Percentiles rank a stretch among this genome's conserved stretches.
These are phyloP conservation scores for Tricholoma bakamatsutake DNA, from an alignment of 768 basidiomycete genomes.

Conservation along the genomic window DNA sequence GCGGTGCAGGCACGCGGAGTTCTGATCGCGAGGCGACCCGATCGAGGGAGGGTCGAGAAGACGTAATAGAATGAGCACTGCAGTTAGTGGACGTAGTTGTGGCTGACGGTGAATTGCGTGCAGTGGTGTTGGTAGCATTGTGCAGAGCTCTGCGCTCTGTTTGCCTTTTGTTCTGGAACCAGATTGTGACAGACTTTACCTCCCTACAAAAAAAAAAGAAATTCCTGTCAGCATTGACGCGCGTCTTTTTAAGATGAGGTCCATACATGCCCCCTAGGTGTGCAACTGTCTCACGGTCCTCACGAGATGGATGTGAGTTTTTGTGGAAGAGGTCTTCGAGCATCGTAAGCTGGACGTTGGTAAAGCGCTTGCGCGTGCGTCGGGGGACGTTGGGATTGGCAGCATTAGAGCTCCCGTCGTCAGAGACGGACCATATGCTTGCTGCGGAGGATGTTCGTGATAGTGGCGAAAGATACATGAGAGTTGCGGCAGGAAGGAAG, in stretches of 20 bases:
- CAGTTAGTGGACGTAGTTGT: constrained; percentile 18
- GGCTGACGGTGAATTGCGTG: constrained; percentile 13
- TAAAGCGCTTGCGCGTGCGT: constrained; percentile 68
- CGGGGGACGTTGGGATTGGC: constrained; percentile 31
- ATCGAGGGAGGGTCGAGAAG: constrained; percentile 48
- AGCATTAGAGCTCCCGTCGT: constrained; percentile 31
- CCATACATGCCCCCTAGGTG: constrained; percentile 59
- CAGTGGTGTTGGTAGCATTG: constrained; percentile 26
- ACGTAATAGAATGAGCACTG: constrained; percentile 16
- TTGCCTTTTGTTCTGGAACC: constrained; percentile 82
- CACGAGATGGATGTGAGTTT: constrained; percentile 69
- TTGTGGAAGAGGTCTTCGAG: constrained; percentile 70
- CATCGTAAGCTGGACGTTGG: constrained; percentile 60
- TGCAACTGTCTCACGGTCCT: constrained; percentile 62
- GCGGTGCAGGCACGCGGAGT: constrained; percentile 33
- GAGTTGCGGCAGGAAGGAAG: constrained; percentile 7
- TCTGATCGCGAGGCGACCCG: constrained; percentile 52
- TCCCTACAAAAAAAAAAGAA: constrained; percentile 38
- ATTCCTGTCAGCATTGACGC: constrained; percentile 8
- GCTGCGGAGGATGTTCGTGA: constrained; percentile 50
- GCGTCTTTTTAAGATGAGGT: constrained; percentile 1
- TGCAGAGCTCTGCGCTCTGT: constrained; percentile 53
- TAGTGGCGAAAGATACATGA: constrained; percentile 9
- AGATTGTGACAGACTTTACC: constrained; percentile 67
- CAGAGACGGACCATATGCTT: constrained; percentile 47